These are phyloP conservation scores for Paraphaeosphaeria minitans DNA, from an alignment of 2,329 filamentous ascomycete species.

Conservation along the genomic window DNA sequence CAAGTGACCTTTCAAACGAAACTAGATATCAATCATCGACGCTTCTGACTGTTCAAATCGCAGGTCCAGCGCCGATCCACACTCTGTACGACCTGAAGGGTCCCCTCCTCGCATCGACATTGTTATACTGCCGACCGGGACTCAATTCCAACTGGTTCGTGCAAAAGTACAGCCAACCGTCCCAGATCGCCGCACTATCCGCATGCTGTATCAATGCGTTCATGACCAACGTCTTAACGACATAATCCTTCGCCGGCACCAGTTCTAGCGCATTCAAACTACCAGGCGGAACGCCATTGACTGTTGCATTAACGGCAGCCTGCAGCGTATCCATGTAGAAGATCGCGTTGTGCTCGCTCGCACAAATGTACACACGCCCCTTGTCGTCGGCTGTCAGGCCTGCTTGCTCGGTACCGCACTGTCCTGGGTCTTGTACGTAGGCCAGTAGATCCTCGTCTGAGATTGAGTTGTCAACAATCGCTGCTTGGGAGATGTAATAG, in stretches of 20 bases:
- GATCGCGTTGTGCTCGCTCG: slow-evolving; percentile 53
- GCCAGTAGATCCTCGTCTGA: slow-evolving; percentile 45
- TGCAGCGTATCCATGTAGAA: slow-evolving; percentile 51
- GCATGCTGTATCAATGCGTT: slow-evolving; percentile 52
- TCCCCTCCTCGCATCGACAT: slow-evolving; percentile 44
- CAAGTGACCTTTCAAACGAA: not conserved
- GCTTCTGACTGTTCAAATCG: slow-evolving; percentile 26
- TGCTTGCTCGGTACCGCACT: slow-evolving; percentile 50
- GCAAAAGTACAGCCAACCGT: slow-evolving; percentile 51
- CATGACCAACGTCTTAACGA: slow-evolving; percentile 49
- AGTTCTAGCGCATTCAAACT: slow-evolving; percentile 29
- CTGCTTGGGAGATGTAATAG: slow-evolving; percentile 48
- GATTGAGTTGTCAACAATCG: slow-evolving; percentile 37
- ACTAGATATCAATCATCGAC: not conserved
- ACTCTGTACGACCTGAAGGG: slow-evolving; percentile 46
- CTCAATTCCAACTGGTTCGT: slow-evolving; percentile 50
- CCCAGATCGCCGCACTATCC: slow-evolving; percentile 48
- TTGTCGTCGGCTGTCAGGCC: slow-evolving; percentile 51
- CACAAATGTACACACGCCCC: slow-evolving; percentile 49
- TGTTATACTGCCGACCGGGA: slow-evolving; percentile 47
- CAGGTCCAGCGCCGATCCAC: slow-evolving; percentile 46
- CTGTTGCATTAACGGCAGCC: slow-evolving; percentile 39
- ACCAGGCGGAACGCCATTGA: slow-evolving; percentile 43
- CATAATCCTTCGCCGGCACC: slow-evolving; percentile 44
- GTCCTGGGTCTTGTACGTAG: slow-evolving; percentile 47